Percentiles rank a stretch among this genome's conserved stretches.
Conservation (phyloP, 2,329 filamentous ascomycete species). For the Monosporascus sp. region DNA sequence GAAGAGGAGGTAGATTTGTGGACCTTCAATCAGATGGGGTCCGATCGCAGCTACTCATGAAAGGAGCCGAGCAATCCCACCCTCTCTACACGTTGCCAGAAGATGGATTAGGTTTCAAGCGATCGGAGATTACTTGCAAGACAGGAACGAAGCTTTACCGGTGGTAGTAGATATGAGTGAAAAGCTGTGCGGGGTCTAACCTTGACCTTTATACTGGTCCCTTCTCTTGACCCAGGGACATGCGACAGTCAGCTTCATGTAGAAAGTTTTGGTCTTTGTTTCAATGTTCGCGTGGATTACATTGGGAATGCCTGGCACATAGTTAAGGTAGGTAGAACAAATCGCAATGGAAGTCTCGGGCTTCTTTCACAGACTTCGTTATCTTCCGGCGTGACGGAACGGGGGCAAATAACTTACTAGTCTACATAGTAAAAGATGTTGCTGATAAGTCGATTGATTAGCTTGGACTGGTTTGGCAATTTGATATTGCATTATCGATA, state of each 20-base stretch:
- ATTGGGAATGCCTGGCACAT: not conserved
- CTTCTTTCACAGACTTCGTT: too few species aligned
- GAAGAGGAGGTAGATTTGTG: conserved; percentile 2
- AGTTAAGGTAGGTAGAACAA: not conserved
- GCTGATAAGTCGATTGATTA: not conserved
- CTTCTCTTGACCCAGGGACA: not conserved
- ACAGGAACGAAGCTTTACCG: not conserved
- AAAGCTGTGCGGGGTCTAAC: not conserved
- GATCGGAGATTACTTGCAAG: not conserved
- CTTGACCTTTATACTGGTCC: not conserved
- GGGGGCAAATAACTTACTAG: too few species aligned
- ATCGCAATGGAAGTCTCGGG: too few species aligned
- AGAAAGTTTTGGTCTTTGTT: not conserved
- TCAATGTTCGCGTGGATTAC: too few species aligned
- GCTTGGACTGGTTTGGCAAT: not conserved
- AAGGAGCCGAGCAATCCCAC: too few species aligned
- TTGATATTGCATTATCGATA: not conserved
- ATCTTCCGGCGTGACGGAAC: too few species aligned
- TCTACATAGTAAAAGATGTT: too few species aligned
- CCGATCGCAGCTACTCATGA: too few species aligned
- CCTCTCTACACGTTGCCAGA: too few species aligned
- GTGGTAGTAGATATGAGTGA: not conserved
- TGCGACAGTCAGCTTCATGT: not conserved
- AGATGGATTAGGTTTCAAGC: too few species aligned
- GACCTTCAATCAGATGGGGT: too few species aligned